Percentiles rank a stretch among this genome's conserved stretches.
phyloP scores from a whole-genome alignment of 129 eudicot genomes.

The Erigeron canadensis region DNA sequence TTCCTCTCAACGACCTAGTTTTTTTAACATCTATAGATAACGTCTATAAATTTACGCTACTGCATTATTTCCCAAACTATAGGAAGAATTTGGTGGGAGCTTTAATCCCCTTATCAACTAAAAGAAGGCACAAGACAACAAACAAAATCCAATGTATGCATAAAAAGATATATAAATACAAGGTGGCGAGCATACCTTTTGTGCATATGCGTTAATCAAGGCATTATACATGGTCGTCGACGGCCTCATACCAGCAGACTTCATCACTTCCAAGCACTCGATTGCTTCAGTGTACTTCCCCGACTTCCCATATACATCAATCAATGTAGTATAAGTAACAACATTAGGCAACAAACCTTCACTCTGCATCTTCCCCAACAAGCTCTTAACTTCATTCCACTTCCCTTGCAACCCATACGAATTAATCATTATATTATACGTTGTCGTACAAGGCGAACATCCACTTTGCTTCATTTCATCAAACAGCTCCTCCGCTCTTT shows the following conservation, averaged over 20 bases:
- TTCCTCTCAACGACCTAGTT: neutral
- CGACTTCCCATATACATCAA: slow-evolving; percentile 82
- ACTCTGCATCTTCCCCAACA: slow-evolving; percentile 86
- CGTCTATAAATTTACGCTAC: too few species aligned
- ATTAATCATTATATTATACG: slow-evolving; percentile 89
- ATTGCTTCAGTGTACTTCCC: slow-evolving; percentile 88
- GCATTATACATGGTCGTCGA: slow-evolving; percentile 93
- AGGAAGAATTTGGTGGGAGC: neutral
- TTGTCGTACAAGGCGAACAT: slow-evolving; percentile 70
- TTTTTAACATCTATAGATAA: too few species aligned
- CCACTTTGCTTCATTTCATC: slow-evolving; percentile 72
- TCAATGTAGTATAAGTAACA: slow-evolving; percentile 81
- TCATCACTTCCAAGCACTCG: slow-evolving; percentile 93
- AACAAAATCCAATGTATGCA: neutral
- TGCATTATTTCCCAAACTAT: slow-evolving; percentile 1
- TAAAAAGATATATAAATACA: neutral
- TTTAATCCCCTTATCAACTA: neutral
- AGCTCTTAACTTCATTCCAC: slow-evolving; percentile 66
- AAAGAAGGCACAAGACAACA: neutral
- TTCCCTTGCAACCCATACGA: slow-evolving; percentile 76
- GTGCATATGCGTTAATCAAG: slow-evolving; percentile 95
- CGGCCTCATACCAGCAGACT: slow-evolving; percentile 81
- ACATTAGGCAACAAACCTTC: slow-evolving; percentile 85
- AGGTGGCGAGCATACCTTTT: slow-evolving; percentile 51
- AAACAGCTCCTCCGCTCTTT: slow-evolving; percentile 68